These are phyloP conservation scores for Pleurotus tuoliensis DNA, from an alignment of 768 basidiomycete genomes.

Conservation along the genomic window DNA sequence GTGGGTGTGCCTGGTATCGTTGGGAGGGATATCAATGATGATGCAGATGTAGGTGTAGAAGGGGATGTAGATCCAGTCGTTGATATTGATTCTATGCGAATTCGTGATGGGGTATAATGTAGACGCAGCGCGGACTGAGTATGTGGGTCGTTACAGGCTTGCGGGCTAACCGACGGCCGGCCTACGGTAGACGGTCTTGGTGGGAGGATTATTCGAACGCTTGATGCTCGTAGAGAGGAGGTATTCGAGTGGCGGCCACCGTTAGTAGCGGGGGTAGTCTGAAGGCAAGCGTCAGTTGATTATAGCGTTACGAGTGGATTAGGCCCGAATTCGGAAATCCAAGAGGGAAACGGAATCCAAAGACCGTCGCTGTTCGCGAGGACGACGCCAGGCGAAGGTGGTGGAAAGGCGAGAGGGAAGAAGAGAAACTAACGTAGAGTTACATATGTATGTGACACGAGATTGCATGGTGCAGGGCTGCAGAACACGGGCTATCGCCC, in stretches of 20 bases:
- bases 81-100: neutral
- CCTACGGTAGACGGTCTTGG: neutral
- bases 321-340: too few relatives aligned
- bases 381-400: neutral
- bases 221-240: neutral
- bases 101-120: slow-evolving; percentile 2
- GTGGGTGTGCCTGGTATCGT: neutral
- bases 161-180: neutral
- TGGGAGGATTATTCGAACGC: slow-evolving; percentile 1
- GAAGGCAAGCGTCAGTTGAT: neutral
- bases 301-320: neutral
- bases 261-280: neutral
- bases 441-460: slow-evolving; percentile 1
- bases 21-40: neutral
- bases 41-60: neutral
- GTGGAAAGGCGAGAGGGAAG: neutral
- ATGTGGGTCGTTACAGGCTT: neutral
- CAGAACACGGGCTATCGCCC: neutral
- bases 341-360: too few relatives aligned
- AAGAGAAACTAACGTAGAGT: neutral
- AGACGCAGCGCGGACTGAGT: neutral
- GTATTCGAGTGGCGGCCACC: neutral
- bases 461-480: slow-evolving; percentile 2
- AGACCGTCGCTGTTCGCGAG: neutral
- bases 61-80: neutral